Conservation (phyloP, 2,329 filamentous ascomycete species). For the Albifimbria verrucaria region DNA sequence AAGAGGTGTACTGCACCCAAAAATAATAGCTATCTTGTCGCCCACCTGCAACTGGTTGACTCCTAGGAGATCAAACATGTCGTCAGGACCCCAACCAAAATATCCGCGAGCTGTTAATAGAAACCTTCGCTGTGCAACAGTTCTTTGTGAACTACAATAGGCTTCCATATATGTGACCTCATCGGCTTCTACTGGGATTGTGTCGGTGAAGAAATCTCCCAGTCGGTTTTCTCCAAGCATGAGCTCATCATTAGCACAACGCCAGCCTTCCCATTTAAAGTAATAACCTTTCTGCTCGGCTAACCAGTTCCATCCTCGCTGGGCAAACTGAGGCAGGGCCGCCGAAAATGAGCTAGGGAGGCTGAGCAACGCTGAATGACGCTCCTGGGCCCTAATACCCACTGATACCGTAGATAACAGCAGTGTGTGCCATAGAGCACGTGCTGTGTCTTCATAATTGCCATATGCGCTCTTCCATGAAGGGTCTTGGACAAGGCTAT, state of each 20-base stretch:
- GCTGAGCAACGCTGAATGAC: slow-evolving; percentile 7
- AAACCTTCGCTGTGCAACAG: slow-evolving; percentile 7
- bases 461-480: slow-evolving; percentile 3
- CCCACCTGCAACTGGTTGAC: slow-evolving; percentile 4
- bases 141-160: slow-evolving; percentile 6
- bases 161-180: slow-evolving; percentile 10
- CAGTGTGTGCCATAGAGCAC: slow-evolving; percentile 6
- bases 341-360: slow-evolving; percentile 3
- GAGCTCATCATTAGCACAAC: slow-evolving; percentile 4
- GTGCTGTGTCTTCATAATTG: slow-evolving; percentile 3
- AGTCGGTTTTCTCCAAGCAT: slow-evolving; percentile 3
- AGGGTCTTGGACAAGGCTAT: slow-evolving; percentile 4
- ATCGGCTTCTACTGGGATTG: slow-evolving; percentile 3
- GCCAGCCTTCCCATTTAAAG: slow-evolving; percentile 7
- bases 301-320: slow-evolving; percentile 5
- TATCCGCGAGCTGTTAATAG: slow-evolving; percentile 10
- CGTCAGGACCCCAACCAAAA: slow-evolving; percentile 10
- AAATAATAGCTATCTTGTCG: slow-evolving; percentile 6
- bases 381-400: slow-evolving; percentile 4
- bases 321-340: slow-evolving; percentile 5
- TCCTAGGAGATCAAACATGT: slow-evolving; percentile 4
- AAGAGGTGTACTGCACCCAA: slow-evolving; percentile 10
- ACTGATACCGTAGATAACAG: slow-evolving; percentile 9
- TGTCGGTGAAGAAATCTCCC: slow-evolving; percentile 8
- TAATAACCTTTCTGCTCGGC: slow-evolving; percentile 10